Evolutionary conservation across 2,329 filamentous ascomycete genomes (phyloP).

Genomic region (Ascochyta pisi): DNA sequence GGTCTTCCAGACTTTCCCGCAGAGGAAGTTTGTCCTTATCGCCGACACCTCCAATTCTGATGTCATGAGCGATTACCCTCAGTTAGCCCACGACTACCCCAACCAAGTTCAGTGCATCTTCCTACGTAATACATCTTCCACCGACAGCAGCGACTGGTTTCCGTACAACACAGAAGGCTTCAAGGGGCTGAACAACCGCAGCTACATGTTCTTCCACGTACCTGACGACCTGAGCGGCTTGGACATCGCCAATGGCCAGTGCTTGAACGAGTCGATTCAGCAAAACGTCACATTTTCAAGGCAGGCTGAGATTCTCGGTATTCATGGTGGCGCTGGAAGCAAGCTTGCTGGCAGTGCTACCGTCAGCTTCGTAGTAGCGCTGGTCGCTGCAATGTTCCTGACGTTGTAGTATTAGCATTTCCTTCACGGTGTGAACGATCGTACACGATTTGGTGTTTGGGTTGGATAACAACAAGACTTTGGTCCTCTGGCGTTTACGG

Average conservation of each 20-base stretch:
- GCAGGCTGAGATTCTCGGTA: slow-evolving; percentile 46
- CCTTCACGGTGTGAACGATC: background rate
- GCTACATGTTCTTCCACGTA: slow-evolving; percentile 81
- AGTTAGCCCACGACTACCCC: slow-evolving; percentile 70
- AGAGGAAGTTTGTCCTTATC: slow-evolving; percentile 76
- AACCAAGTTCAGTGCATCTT: slow-evolving; percentile 79
- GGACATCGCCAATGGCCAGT: slow-evolving; percentile 72
- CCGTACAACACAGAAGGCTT: slow-evolving; percentile 79
- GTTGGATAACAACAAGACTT: background rate
- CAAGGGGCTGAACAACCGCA: slow-evolving; percentile 67
- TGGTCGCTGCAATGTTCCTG: slow-evolving; percentile 38
- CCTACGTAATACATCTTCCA: slow-evolving; percentile 75
- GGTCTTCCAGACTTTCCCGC: slow-evolving; percentile 76
- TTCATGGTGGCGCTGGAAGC: slow-evolving; percentile 39
- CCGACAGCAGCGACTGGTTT: slow-evolving; percentile 71
- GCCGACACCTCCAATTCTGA: slow-evolving; percentile 80
- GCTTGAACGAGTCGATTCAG: slow-evolving; percentile 67
- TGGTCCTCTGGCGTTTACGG: background rate
- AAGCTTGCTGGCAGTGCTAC: slow-evolving; percentile 37
- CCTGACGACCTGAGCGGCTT: slow-evolving; percentile 71
- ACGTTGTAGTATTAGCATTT: slow-evolving; percentile 26
- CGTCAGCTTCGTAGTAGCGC: slow-evolving; percentile 43
- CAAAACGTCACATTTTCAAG: slow-evolving; percentile 74
- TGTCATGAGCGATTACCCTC: slow-evolving; percentile 70
- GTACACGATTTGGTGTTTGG: slow-evolving; percentile 1